Evolutionary conservation across 345 rosid genomes (phyloP).

Genomic region (Isatis tinctoria): DNA sequence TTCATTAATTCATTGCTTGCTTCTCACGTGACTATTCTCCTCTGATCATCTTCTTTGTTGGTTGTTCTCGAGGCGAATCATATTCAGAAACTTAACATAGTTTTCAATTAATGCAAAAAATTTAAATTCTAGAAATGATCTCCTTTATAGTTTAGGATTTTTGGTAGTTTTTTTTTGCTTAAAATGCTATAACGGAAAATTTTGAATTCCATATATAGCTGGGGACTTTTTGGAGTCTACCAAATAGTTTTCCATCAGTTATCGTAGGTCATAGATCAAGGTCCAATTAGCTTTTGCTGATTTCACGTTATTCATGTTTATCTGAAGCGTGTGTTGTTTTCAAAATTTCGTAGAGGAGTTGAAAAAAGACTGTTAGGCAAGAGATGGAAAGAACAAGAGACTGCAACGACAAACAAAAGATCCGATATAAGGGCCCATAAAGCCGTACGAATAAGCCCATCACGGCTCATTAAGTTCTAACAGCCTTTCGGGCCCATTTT

Average conservation of each 20-base stretch:
- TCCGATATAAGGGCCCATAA: constrained; percentile 34
- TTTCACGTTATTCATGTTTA: neutral
- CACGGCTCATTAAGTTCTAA: neutral
- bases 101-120: too few species aligned
- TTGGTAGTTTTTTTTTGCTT: neutral
- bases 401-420: constrained; percentile 60
- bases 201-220: too few species aligned
- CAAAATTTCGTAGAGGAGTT: constrained; percentile 42
- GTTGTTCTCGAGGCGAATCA: neutral
- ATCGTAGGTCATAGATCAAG: neutral
- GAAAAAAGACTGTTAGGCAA: constrained; percentile 46
- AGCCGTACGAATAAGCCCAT: neutral
- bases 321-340: neutral
- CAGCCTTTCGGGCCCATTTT: neutral
- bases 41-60: neutral
- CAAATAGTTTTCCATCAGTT: neutral
- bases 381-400: constrained; percentile 64
- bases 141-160: neutral
- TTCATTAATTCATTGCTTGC: neutral
- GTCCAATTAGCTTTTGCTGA: neutral
- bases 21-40: neutral
- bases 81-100: neutral
- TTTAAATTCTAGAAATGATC: neutral
- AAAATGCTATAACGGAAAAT: too few species aligned
- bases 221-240: neutral